phyloP scores from a whole-genome alignment of 2,329 filamentous ascomycete genomes.

The Camillea tinctor region DNA sequence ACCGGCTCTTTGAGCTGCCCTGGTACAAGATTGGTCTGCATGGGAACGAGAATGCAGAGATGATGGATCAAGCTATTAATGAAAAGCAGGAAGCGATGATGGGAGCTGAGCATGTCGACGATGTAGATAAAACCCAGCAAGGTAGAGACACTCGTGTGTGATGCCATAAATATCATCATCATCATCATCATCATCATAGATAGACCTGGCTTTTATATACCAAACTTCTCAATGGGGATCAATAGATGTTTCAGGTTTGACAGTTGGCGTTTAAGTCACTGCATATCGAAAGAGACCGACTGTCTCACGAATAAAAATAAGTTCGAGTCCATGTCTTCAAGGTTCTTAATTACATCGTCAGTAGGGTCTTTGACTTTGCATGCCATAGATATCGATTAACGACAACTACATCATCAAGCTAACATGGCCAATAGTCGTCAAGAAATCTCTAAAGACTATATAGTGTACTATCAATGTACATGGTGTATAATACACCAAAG shows the following conservation, averaged over 20 bases:
- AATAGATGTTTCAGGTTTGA: background rate
- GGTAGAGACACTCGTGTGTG: constrained; percentile 8
- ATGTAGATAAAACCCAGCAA: constrained; percentile 6
- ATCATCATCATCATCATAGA: no score
- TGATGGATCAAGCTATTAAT: constrained; percentile 40
- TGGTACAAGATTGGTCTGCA: constrained; percentile 71
- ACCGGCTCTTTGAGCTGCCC: constrained; percentile 67
- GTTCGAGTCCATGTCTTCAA: no score
- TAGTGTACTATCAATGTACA: no score
- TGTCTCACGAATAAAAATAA: background rate
- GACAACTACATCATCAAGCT: no score
- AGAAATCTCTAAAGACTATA: no score
- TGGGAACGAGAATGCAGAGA: constrained; percentile 52
- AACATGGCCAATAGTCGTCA: no score
- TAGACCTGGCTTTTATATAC: background rate
- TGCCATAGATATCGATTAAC: no score
- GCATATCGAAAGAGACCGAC: no score
- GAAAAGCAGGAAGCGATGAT: constrained; percentile 44
- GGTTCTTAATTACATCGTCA: no score
- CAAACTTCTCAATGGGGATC: background rate
- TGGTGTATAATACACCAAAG: no score
- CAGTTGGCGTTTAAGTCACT: background rate
- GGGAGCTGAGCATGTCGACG: constrained; percentile 37
- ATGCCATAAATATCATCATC: background rate
- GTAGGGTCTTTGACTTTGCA: no score